A percentile compares a stretch with the other conserved stretches of the same genome.
These are phyloP conservation scores for Ambrosiella cleistominuta DNA, from an alignment of 2,329 filamentous ascomycete genomes.

Conservation along the genomic window DNA sequence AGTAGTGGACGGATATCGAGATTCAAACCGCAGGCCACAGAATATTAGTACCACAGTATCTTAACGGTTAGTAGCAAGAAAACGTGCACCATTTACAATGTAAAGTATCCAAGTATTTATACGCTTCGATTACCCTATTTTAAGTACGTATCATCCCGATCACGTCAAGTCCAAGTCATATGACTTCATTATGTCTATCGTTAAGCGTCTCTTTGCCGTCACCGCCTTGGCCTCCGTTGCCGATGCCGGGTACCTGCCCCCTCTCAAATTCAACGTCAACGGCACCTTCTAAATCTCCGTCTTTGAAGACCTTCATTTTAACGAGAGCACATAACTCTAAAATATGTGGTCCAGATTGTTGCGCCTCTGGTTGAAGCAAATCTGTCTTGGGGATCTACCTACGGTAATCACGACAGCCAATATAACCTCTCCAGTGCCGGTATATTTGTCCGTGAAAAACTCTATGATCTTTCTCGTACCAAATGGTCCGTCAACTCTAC, in stretches of 20 bases:
- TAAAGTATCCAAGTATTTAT: no score
- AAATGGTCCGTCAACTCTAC: not conserved
- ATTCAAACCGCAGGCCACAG: no score
- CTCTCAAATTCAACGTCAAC: slow-evolving; percentile 16
- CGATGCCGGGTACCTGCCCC: not conserved
- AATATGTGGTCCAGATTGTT: slow-evolving; percentile 42
- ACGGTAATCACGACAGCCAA: slow-evolving; percentile 52
- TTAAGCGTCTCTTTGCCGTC: not conserved
- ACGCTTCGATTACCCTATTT: no score
- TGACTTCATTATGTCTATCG: not conserved
- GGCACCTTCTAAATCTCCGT: slow-evolving; percentile 38
- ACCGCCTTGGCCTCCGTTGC: not conserved
- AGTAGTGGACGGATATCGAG: no score
- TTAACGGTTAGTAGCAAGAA: no score
- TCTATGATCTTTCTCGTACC: slow-evolving; percentile 14
- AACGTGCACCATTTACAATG: no score
- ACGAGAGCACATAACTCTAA: slow-evolving; percentile 35
- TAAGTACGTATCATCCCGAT: slow-evolving; percentile 22
- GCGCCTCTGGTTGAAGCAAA: slow-evolving; percentile 36
- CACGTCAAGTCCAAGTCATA: not conserved
- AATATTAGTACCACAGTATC: no score
- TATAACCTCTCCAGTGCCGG: slow-evolving; percentile 34
- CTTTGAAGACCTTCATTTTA: slow-evolving; percentile 55
- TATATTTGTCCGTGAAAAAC: slow-evolving; percentile 25
- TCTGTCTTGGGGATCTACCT: slow-evolving; percentile 47